These are phyloP conservation scores for Galerina marginata DNA, from an alignment of 768 basidiomycete species.

Conservation along the genomic window DNA sequence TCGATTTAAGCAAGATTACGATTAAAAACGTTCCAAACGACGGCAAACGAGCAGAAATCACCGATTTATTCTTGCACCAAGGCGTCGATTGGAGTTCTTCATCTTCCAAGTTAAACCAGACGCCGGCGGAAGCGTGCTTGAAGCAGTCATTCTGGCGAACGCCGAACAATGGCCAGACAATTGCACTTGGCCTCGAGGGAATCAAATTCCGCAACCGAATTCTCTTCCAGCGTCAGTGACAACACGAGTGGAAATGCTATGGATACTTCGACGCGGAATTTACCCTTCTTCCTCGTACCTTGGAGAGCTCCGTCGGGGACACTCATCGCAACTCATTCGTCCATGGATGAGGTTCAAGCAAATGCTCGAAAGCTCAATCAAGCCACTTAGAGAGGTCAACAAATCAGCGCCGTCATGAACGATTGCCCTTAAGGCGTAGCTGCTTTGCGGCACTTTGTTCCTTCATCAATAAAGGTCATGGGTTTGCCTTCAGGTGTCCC, in stretches of 20 bases:
- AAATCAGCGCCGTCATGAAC: constrained; percentile 53
- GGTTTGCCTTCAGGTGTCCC: constrained; percentile 40
- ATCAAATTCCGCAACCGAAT: constrained; percentile 50
- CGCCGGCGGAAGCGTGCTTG: constrained; percentile 30
- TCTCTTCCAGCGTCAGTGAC: constrained; percentile 48
- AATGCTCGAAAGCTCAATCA: constrained; percentile 45
- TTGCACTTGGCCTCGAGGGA: constrained; percentile 52
- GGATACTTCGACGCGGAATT: constrained; percentile 38
- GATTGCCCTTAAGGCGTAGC: constrained; percentile 37
- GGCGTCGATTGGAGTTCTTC: constrained; percentile 41
- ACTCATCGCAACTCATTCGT: constrained; percentile 49
- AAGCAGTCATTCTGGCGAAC: constrained; percentile 50
- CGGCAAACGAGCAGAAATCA: constrained; percentile 44
- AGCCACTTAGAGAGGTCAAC: constrained; percentile 42
- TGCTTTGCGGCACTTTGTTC: constrained; percentile 16
- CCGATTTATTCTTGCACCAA: constrained; percentile 46
- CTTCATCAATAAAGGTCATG: constrained; percentile 46
- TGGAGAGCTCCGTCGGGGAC: constrained; percentile 56
- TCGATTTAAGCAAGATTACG: constrained; percentile 54
- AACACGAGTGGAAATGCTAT: constrained; percentile 47
- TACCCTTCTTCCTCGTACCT: constrained; percentile 50
- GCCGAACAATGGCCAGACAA: constrained; percentile 42
- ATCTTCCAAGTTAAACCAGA: constrained; percentile 23
- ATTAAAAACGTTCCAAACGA: constrained; percentile 51
- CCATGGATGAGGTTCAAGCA: constrained; percentile 33